Evolutionary conservation across 768 basidiomycete genomes (phyloP).

Genomic region (Tricholoma matsutake): DNA sequence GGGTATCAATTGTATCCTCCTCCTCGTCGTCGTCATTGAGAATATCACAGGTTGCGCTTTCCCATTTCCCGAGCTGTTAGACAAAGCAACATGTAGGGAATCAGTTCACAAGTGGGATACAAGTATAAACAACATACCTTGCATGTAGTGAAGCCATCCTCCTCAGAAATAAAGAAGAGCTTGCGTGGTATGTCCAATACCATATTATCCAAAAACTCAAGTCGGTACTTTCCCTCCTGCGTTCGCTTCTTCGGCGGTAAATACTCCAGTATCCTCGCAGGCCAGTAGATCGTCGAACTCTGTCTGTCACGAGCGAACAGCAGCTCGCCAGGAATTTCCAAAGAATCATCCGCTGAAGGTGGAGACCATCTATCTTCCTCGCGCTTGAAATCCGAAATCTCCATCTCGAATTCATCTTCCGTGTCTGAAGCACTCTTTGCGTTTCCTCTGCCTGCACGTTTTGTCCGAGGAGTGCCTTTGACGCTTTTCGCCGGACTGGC

Average conservation of each 20-base stretch:
- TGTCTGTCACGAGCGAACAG: slow-evolving; percentile 49
- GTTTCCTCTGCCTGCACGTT: slow-evolving; percentile 13
- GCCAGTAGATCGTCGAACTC: slow-evolving; percentile 53
- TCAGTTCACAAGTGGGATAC: not conserved
- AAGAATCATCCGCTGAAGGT: slow-evolving; percentile 43
- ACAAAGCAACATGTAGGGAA: not conserved
- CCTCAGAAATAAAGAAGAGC: slow-evolving; percentile 55
- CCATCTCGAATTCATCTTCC: slow-evolving; percentile 7
- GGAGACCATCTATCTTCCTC: slow-evolving; percentile 32
- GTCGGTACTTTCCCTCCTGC: slow-evolving; percentile 41
- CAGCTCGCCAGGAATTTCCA: slow-evolving; percentile 66
- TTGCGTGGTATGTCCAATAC: slow-evolving; percentile 40
- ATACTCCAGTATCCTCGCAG: slow-evolving; percentile 57
- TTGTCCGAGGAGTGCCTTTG: not conserved
- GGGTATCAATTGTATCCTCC: slow-evolving; percentile 26
- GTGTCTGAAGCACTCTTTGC: slow-evolving; percentile 22
- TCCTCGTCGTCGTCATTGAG: slow-evolving; percentile 35
- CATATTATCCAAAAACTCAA: slow-evolving; percentile 59
- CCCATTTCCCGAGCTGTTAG: slow-evolving; percentile 52
- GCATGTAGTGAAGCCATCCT: slow-evolving; percentile 63
- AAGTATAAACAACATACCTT: slow-evolving; percentile 32
- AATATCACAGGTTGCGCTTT: slow-evolving; percentile 42
- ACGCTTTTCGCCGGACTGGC: slow-evolving; percentile 11
- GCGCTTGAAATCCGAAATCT: slow-evolving; percentile 7
- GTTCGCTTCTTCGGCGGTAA: slow-evolving; percentile 37